Percentiles rank a stretch among this genome's conserved stretches.
Conservation (phyloP, 2,329 filamentous ascomycete genomes). For the Cryphonectria naterciae region DNA sequence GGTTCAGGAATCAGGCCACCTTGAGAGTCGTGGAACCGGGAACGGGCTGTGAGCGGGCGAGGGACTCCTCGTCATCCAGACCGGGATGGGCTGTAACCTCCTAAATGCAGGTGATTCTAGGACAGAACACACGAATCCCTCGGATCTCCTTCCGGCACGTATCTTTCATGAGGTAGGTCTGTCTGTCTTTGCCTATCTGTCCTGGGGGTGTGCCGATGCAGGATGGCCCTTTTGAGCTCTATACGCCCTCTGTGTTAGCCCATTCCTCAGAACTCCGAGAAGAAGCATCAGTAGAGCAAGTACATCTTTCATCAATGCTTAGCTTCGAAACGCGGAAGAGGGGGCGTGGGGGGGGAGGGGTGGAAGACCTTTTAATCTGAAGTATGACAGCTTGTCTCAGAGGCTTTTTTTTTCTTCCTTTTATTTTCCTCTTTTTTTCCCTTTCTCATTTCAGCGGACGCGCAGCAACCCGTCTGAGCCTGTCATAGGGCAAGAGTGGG, state of each 20-base stretch:
- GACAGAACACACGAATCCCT: neutral
- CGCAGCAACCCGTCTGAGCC: neutral
- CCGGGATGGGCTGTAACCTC: neutral
- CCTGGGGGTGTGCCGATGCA: too few relatives aligned
- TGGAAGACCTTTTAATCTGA: too few relatives aligned
- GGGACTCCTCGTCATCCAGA: neutral
- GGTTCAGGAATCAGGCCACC: neutral
- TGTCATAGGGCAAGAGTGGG: neutral
- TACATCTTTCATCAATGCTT: neutral
- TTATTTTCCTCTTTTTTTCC: too few relatives aligned
- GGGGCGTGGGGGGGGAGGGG: too few relatives aligned
- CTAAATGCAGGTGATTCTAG: neutral
- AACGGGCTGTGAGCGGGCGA: neutral
- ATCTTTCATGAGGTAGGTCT: too few relatives aligned
- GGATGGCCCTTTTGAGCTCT: too few relatives aligned
- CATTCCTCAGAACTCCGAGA: neutral
- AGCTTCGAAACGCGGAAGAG: too few relatives aligned
- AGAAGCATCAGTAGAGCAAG: neutral
- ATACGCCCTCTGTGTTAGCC: too few relatives aligned
- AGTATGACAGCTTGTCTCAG: neutral
- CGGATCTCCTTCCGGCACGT: neutral
- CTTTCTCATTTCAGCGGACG: too few relatives aligned
- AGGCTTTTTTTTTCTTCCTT: neutral
- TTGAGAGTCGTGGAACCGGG: neutral
- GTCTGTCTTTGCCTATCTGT: neutral